phyloP scores from a whole-genome alignment of 2,329 filamentous ascomycete species.

The Phyllosticta citribraziliensis region DNA sequence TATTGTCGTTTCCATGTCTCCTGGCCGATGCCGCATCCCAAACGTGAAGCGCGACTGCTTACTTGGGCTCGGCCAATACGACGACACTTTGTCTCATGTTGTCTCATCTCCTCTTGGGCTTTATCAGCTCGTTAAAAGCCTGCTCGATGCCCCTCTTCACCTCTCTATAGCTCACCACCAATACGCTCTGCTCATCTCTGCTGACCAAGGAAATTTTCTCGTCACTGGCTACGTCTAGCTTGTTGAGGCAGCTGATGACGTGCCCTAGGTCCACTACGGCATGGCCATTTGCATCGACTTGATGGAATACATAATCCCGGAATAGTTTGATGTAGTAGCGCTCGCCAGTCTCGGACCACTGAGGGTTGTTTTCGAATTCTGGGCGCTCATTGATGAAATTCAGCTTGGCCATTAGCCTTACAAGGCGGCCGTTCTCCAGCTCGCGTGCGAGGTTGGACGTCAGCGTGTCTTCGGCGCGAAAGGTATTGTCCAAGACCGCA shows the following conservation, averaged over 20 bases:
- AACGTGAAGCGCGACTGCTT: not conserved
- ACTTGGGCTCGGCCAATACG: not conserved
- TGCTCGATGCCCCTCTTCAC: conserved; percentile 57
- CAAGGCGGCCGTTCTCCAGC: conserved; percentile 79
- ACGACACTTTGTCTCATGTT: not conserved
- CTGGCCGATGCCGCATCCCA: not conserved
- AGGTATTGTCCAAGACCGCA: conserved; percentile 62
- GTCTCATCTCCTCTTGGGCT: conserved; percentile 16
- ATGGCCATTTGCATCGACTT: conserved; percentile 75
- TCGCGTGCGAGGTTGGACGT: conserved; percentile 65
- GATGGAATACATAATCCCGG: conserved; percentile 94
- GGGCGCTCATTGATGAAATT: conserved; percentile 82
- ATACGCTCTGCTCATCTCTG: conserved; percentile 79
- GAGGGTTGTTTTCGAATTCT: conserved; percentile 63
- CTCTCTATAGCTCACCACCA: conserved; percentile 85
- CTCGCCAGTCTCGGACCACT: conserved; percentile 89
- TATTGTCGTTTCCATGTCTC: not conserved
- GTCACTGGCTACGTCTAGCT: conserved; percentile 79
- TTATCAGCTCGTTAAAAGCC: conserved; percentile 50
- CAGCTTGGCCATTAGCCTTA: conserved; percentile 73
- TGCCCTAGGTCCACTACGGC: conserved; percentile 81
- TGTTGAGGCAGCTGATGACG: conserved; percentile 78
- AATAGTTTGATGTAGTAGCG: conserved; percentile 91
- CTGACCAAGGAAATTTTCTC: conserved; percentile 80
- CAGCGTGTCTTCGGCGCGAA: conserved; percentile 71